These are phyloP conservation scores for Chaetomium sp. DNA, from an alignment of 2,329 filamentous ascomycete genomes.

Conservation along the genomic window DNA sequence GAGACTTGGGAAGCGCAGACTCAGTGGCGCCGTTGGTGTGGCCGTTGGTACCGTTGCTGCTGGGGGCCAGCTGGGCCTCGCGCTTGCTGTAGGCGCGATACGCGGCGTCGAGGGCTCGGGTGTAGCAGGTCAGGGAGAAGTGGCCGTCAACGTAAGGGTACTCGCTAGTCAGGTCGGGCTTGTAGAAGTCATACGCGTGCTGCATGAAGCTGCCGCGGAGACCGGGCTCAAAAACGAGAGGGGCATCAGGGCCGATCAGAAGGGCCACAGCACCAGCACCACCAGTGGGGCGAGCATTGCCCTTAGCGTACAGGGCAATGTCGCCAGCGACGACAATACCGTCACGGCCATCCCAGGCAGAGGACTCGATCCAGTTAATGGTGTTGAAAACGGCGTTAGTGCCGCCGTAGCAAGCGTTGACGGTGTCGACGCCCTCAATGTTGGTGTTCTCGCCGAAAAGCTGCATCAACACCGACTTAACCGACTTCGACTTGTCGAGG, in stretches of 20 bases:
- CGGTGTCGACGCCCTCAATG: slow-evolving; percentile 74
- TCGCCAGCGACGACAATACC: slow-evolving; percentile 75
- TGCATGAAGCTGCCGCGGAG: slow-evolving; percentile 74
- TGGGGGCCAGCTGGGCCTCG: slow-evolving; percentile 52
- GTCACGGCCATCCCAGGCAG: slow-evolving; percentile 77
- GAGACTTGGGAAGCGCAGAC: slow-evolving; percentile 45
- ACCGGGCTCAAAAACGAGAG: slow-evolving; percentile 69
- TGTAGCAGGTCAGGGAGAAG: slow-evolving; percentile 78
- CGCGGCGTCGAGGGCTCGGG: slow-evolving; percentile 69
- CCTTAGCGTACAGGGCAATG: slow-evolving; percentile 81
- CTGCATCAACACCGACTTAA: slow-evolving; percentile 85
- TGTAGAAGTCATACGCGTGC: slow-evolving; percentile 86
- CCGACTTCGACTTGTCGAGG: slow-evolving; percentile 84
- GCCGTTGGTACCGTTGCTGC: slow-evolving; percentile 45
- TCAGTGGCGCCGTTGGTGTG: slow-evolving; percentile 37
- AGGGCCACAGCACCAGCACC: slow-evolving; percentile 74
- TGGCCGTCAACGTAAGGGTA: slow-evolving; percentile 82
- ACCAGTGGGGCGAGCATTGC: slow-evolving; percentile 72
- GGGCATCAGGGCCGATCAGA: slow-evolving; percentile 71
- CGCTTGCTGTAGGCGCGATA: slow-evolving; percentile 76
- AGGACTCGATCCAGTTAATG: slow-evolving; percentile 81
- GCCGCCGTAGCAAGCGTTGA: slow-evolving; percentile 83
- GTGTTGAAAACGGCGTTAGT: slow-evolving; percentile 81
- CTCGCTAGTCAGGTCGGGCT: slow-evolving; percentile 80
- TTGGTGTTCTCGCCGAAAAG: slow-evolving; percentile 78